These are phyloP conservation scores for Serendipita sp. DNA, from an alignment of 1,284 basidiomycete species.

Conservation along the genomic window DNA sequence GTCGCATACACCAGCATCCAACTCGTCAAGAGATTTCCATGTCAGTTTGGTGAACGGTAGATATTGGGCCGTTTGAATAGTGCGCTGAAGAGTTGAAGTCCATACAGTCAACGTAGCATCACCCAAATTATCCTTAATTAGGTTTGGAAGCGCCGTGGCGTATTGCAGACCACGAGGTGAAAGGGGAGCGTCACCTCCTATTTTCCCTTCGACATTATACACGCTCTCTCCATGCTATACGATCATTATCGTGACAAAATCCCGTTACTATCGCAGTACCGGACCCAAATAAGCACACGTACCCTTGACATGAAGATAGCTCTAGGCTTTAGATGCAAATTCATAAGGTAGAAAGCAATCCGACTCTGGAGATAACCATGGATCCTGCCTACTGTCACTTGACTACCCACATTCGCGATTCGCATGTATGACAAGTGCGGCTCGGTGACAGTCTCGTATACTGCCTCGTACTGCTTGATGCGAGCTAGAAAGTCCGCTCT, in stretches of 20 bases:
- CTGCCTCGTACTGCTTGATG: conserved; percentile 85
- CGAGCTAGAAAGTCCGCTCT: conserved; percentile 82
- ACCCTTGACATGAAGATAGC: conserved; percentile 95
- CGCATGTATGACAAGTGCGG: conserved; percentile 74
- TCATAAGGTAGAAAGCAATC: conserved; percentile 98
- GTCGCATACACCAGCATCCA: conserved; percentile 98
- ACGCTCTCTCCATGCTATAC: conserved; percentile 93
- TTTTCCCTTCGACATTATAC: conserved; percentile 93
- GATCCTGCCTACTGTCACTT: conserved; percentile 73
- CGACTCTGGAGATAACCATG: conserved; percentile 91
- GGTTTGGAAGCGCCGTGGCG: conserved; percentile 67
- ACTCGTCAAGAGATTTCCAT: conserved; percentile 97
- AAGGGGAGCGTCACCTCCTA: conserved; percentile 87
- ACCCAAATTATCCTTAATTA: conserved; percentile 86
- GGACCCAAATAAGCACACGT: conserved; percentile 18
- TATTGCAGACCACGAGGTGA: conserved; percentile 80
- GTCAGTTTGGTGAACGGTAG: conserved; percentile 86
- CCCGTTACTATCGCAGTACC: not conserved
- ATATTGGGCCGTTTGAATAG: conserved; percentile 77
- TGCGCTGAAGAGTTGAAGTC: conserved; percentile 90
- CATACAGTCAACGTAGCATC: conserved; percentile 79
- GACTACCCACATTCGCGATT: conserved; percentile 78
- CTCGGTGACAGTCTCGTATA: conserved; percentile 92
- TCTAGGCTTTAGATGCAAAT: conserved; percentile 89
- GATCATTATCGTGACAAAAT: not conserved